These are phyloP conservation scores for Trifolium repens DNA, from an alignment of 306 rosid species.

Conservation along the genomic window DNA sequence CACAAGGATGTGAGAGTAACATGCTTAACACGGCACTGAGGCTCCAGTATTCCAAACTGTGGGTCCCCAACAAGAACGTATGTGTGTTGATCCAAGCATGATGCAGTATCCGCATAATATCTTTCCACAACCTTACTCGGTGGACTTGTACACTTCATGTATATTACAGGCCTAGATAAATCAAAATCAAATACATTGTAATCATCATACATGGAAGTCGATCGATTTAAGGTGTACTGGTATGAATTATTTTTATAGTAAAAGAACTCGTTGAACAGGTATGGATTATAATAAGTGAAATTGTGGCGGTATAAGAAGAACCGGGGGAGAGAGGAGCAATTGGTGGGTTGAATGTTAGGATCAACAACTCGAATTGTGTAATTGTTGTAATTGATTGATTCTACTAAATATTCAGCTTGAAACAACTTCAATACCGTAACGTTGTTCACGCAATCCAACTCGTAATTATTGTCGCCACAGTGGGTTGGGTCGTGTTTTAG, in stretches of 20 bases:
- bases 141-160: slow-evolving; percentile 9
- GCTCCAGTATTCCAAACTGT: background rate
- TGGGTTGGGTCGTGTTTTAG: background rate
- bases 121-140: background rate
- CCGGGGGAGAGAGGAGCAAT: slow-evolving; percentile 41
- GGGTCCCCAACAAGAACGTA: background rate
- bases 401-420: slow-evolving; percentile 4
- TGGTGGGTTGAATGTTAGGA: background rate
- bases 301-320: background rate
- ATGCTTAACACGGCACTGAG: background rate
- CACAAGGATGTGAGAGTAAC: background rate
- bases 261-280: background rate
- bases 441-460: slow-evolving; percentile 36
- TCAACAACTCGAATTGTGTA: slow-evolving; percentile 42
- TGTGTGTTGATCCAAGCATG: background rate
- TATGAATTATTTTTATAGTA: background rate
- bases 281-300: background rate
- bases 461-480: slow-evolving; percentile 14
- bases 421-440: background rate
- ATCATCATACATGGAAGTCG: no score
- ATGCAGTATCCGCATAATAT: background rate
- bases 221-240: background rate
- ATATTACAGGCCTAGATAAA: background rate
- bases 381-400: slow-evolving; percentile 40
- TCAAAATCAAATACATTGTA: no score